A percentile compares a stretch with the other conserved stretches of the same genome.
Conservation (phyloP, 2,329 filamentous ascomycete genomes). For the Verticillium alfalfae region DNA sequence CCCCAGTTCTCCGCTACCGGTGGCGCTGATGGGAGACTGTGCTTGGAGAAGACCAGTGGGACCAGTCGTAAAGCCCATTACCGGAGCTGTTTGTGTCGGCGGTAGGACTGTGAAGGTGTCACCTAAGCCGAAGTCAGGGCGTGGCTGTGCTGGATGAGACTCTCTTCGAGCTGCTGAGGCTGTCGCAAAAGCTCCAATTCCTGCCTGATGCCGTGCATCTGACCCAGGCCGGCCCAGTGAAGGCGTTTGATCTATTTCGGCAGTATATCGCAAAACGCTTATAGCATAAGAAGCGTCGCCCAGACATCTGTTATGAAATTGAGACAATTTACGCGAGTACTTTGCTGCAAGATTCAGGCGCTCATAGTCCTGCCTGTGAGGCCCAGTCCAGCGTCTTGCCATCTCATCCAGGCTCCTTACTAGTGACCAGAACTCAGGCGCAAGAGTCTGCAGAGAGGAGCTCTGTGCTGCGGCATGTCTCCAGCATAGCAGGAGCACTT, state of each 20-base stretch:
- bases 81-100: neutral
- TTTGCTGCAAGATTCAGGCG: conserved; percentile 6
- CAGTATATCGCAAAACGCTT: conserved; percentile 7
- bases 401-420: conserved; percentile 14
- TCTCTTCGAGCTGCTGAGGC: neutral
- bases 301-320: conserved; percentile 5
- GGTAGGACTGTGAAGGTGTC: neutral
- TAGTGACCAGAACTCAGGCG: conserved; percentile 16
- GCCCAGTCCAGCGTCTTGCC: conserved; percentile 14
- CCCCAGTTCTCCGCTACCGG: conserved; percentile 12
- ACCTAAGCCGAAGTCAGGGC: neutral
- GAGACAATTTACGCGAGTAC: conserved; percentile 8
- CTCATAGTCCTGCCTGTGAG: neutral
- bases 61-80: neutral
- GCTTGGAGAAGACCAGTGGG: neutral
- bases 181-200: neutral
- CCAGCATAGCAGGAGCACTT: conserved; percentile 28
- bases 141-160: neutral
- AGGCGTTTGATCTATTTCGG: conserved; percentile 4
- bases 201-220: neutral
- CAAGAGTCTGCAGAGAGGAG: conserved; percentile 11
- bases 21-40: neutral
- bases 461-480: conserved; percentile 14
- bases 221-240: neutral
- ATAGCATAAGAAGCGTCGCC: conserved; percentile 3